Evolutionary conservation across 495 filamentous ascomycete species (phyloP), one percentile per base, ranked within the genome.

Genomic region (Aspergillus nidulans): DNA sequence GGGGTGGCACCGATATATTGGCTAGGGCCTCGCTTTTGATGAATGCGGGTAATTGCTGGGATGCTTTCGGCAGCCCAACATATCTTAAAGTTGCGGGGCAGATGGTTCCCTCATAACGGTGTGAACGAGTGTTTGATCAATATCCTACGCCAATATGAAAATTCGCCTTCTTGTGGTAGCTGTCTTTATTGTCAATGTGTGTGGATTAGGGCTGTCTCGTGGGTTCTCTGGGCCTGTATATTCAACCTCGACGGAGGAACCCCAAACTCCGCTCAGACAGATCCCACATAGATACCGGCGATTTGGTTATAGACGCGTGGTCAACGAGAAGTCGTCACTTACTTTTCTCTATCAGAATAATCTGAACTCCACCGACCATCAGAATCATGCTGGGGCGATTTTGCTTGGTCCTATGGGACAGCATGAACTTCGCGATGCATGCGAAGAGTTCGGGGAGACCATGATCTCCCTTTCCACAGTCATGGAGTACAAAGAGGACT

Each of bases 291-390:
- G 36, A 39, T 20, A 13, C 38, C 24, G 30, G 10, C 20, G 9
- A 2, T 32, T 8, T 16, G 32, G 16, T 9, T 50, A 56, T 20
- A 6, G 36, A 12, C 58, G 26, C 4, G 24, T 50, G 40, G 61
- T 49, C 40, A 78, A 76, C 54, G 57, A 64, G 12, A 55, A 64
- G 30, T 69, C 67, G 0, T 78, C 75, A 15, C 56, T 77, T 34
- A 75, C 72, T 6, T 57, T 77, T 4, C 50, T 77, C 6, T 77
- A 74, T 40, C 75, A 78, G 55, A 78, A 78, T 61, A 77, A 77
- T 50, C 58, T 78, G 15, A 78, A 78, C 53, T 55, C 60, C n/a
- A 68, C 69, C 8, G 75, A 78, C 54, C 69, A 74, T 57, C 65
- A 52, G 8, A 77, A 75, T 52, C 75, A 78, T 60, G 62, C 71